Base-by-base conservation (phyloP, 140 eudicot genomes). In the Ambrosia hybrid region DNA sequence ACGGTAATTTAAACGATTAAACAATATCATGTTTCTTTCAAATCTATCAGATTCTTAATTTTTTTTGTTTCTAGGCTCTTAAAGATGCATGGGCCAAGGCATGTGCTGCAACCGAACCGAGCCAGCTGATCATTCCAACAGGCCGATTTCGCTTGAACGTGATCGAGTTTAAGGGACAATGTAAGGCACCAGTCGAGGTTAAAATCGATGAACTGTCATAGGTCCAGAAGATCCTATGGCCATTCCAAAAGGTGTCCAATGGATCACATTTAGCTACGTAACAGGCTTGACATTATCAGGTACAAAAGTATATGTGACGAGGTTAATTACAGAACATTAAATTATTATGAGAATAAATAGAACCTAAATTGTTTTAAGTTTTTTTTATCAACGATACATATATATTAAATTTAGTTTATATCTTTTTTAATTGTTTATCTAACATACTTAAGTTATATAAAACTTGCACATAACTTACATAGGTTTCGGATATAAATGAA, bases 251-350 rank as follows among this genome's bases (percentile, higher is more conserved):
- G 81, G 70, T 3, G 63, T 53, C 1, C 81, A 83, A 48, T 88
- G 95, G 95, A 63, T 88, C 41, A 79, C 84, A 9, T 57, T 88
- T 30, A 63, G 78, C 15, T 75, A 81, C n/a, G 15, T 88, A n/a
- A 37, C 74, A 33, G n/a, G 15, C 30, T 69, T 85, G 62, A 83
- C 87, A 8, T 3, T 88, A 34, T 57, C 83, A 3, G 95, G 95
- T 64, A 70, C 1, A 2, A 70, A 16, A 39, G 15, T 11, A 41
- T 21, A 5, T 41, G 2, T 41, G 9, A 9, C 8, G 46, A 41
- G 45, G 6, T 39, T 6, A 39, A 3, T 39, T 3, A 21, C 30
- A 21, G 30, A 21, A 21, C 30, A 39, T 39, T 39, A 39, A 39
- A 39, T 39, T 39, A 39, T 39, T 39, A 39, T 0, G 30, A 39